Base-by-base conservation (phyloP, 768 basidiomycete genomes). In the Lyophyllum shimeji region DNA sequence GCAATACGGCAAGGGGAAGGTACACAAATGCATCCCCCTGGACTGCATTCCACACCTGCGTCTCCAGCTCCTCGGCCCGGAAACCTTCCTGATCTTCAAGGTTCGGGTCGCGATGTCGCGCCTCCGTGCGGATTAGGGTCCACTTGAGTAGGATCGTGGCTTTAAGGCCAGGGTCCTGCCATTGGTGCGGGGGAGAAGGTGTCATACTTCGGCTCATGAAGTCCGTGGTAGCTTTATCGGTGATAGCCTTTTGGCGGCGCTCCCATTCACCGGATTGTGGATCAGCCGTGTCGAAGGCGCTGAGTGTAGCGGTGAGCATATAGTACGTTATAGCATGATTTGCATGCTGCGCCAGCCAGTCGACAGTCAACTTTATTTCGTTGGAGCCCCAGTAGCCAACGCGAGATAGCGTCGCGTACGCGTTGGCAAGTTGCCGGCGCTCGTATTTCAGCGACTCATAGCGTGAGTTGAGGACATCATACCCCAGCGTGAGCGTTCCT, bases 121-220 rank as follows among this genome's bases (percentile, higher is more conserved):
- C 80, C 59, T 91, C 86, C 1, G 91, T 86, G 60, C 93, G 75
- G 69, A 93, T 92, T 55, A 95, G 76, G 0, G 93, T 89, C 92
- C 93, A 95, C 65, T 92, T 91, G 37, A 97, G 78, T n/a, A 89
- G 71, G 5, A 95, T 65, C 1, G 81, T 78, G 0, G 91, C 86
- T 64, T 87, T 90, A 15, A 96, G 71, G 1, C 85, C 84, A 1
- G 78, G 71, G 18, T 88, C 85, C 52, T 79, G 86, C 91, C 92
- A 94, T 15, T 77, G 71, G 1, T 61, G 60, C 2, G 57, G 24
- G 40, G 81, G 71, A 2, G 77, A 61, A 8, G 79, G 65, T 13
- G 77, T 73, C 7, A 90, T 71, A 57, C 82, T 82, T 52, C 73
- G 81, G 18, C 76, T 82, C 86, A 91, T 85, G 55, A 76, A 84